phyloP scores from a whole-genome alignment of 805 yeast species.

The Blastobotrys robertii region DNA sequence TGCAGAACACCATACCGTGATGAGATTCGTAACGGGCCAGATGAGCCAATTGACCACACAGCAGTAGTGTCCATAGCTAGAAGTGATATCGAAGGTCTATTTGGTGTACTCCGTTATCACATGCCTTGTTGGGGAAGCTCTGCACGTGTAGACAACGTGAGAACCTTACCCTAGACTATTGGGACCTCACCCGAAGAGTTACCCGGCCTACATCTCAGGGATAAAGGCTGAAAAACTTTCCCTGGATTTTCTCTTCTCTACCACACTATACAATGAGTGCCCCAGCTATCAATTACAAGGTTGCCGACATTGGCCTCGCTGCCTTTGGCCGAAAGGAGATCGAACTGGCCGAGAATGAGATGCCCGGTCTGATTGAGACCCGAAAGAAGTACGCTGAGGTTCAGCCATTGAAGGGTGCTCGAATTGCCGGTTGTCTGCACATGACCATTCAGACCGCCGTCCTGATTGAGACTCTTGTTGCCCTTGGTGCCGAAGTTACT shows the following conservation, averaged over 20 bases:
- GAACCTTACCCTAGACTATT: no score
- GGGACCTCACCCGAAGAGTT: no score
- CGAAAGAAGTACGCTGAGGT: constrained; percentile 82
- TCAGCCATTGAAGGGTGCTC: constrained; percentile 96
- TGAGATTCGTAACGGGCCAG: no score
- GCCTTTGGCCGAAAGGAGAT: constrained; percentile 99
- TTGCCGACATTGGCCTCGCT: constrained; percentile 95
- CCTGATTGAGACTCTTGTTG: constrained; percentile 91
- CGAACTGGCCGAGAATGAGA: constrained; percentile 96
- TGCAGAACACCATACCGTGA: no score
- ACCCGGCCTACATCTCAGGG: background rate
- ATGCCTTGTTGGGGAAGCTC: no score
- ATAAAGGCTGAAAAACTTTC: background rate
- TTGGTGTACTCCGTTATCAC: no score
- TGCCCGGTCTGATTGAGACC: constrained; percentile 99
- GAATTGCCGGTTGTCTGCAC: constrained; percentile 98
- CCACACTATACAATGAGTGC: constrained; percentile 12
- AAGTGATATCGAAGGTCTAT: no score
- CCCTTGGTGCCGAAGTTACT: constrained; percentile 98
- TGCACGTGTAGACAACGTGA: no score
- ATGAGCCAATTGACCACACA: no score
- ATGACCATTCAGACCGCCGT: constrained; percentile 99
- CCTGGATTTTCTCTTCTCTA: background rate
- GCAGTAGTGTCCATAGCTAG: no score
- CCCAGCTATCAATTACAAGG: constrained; percentile 68